Conservation (phyloP, 345 rosid genomes). For the Angophora floribunda region DNA sequence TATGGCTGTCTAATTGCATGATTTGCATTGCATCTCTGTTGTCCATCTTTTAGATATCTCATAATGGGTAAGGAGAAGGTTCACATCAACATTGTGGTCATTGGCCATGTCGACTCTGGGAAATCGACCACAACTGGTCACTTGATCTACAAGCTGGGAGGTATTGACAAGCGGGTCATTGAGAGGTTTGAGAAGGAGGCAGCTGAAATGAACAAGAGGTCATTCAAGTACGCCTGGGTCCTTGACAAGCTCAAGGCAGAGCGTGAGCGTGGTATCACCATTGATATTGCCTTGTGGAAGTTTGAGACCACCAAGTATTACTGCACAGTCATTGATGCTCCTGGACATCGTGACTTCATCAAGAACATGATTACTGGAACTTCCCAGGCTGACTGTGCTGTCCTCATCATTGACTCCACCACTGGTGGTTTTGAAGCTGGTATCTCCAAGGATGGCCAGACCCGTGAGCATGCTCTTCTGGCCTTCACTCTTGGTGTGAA, state of each 20-base stretch:
- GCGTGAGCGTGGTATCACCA: conserved; percentile 84
- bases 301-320: conserved; percentile 77
- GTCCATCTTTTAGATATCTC: background rate
- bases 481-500: conserved; percentile 62
- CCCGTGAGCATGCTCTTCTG: conserved; percentile 61
- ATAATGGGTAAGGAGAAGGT: conserved; percentile 74
- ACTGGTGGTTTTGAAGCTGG: conserved; percentile 87
- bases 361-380: conserved; percentile 87
- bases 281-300: conserved; percentile 80
- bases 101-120: conserved; percentile 85
- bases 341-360: conserved; percentile 77
- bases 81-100: conserved; percentile 82
- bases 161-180: conserved; percentile 84
- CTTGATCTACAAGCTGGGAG: conserved; percentile 79
- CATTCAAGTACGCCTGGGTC: conserved; percentile 87
- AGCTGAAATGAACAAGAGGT: conserved; percentile 90
- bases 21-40: background rate
- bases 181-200: conserved; percentile 89
- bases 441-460: conserved; percentile 77
- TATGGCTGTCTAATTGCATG: background rate
- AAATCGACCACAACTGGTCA: conserved; percentile 84
- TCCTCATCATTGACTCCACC: conserved; percentile 70
- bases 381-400: conserved; percentile 82
- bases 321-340: conserved; percentile 82
- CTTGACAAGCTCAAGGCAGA: conserved; percentile 83